Percentiles rank a stretch among this genome's conserved stretches.
These are phyloP conservation scores for Cornus florida DNA, from an alignment of 148 eudicot genomes.

Conservation along the genomic window DNA sequence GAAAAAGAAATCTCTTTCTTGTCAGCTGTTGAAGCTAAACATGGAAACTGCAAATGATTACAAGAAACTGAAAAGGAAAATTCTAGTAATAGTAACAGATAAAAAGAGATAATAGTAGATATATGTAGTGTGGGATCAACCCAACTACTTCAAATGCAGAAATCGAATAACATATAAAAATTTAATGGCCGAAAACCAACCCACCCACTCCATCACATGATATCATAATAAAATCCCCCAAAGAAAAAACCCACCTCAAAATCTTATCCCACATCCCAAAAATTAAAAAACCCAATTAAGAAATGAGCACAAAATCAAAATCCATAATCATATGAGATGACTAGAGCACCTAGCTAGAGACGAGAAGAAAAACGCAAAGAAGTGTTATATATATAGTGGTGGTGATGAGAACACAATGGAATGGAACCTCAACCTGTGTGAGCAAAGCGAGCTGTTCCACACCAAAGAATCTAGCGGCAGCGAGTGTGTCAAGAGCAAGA, in stretches of 20 bases:
- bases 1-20: background rate
- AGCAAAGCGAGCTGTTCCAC: slow-evolving; percentile 92
- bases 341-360: background rate
- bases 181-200: background rate
- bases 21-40: background rate
- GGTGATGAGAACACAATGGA: background rate
- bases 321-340: background rate
- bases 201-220: background rate
- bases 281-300: background rate
- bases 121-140: background rate
- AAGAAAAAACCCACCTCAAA: background rate
- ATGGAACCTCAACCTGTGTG: slow-evolving; percentile 55
- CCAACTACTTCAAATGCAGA: background rate
- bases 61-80: background rate
- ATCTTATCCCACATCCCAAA: too few relatives aligned
- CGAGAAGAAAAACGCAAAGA: background rate
- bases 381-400: too few relatives aligned
- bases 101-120: background rate
- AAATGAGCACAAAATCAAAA: slow-evolving; percentile 1
- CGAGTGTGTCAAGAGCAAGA: slow-evolving; percentile 91
- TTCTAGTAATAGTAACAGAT: background rate
- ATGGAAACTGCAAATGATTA: background rate
- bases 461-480: slow-evolving; percentile 96
- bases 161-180: background rate
- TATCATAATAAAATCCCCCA: background rate